These are phyloP conservation scores for Urochloa ruziziensis DNA, from an alignment of 176 grass and related monocot genomes.

Conservation along the genomic window DNA sequence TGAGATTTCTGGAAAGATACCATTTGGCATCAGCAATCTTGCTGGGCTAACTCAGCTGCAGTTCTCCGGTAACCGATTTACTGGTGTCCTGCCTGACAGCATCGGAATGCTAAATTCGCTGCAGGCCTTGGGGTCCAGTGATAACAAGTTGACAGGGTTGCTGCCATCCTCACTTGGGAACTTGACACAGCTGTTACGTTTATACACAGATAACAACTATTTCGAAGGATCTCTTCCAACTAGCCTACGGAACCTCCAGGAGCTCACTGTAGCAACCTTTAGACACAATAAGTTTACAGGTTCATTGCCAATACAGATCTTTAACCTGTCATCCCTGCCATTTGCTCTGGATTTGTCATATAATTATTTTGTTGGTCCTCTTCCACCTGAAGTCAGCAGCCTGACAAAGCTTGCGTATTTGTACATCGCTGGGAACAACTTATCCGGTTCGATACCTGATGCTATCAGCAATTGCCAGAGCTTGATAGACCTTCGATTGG, in stretches of 20 bases:
- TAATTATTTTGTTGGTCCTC: slow-evolving; percentile 28
- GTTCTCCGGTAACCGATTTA: too few relatives aligned
- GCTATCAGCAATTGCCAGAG: slow-evolving; percentile 32
- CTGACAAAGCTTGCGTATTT: slow-evolving; percentile 36
- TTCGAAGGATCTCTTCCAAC: not conserved
- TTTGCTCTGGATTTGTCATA: not conserved
- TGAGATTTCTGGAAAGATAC: too few relatives aligned
- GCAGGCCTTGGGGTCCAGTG: too few relatives aligned
- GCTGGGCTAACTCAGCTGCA: too few relatives aligned
- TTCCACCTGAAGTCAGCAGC: slow-evolving; percentile 15
- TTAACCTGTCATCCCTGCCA: not conserved
- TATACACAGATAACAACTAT: not conserved
- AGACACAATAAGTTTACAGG: not conserved
- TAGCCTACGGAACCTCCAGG: not conserved
- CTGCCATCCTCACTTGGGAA: slow-evolving; percentile 25
- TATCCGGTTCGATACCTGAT: slow-evolving; percentile 29
- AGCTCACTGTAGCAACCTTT: not conserved
- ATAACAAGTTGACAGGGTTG: not conserved
- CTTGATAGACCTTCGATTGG: slow-evolving; percentile 33
- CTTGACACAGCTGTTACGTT: slow-evolving; percentile 14
- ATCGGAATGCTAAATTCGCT: too few relatives aligned
- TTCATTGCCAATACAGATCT: not conserved
- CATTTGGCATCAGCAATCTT: too few relatives aligned
- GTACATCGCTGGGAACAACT: slow-evolving; percentile 26
- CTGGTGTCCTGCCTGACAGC: too few relatives aligned